phyloP scores from a whole-genome alignment of 495 filamentous ascomycete genomes.

The Achaetomiella virescens region DNA sequence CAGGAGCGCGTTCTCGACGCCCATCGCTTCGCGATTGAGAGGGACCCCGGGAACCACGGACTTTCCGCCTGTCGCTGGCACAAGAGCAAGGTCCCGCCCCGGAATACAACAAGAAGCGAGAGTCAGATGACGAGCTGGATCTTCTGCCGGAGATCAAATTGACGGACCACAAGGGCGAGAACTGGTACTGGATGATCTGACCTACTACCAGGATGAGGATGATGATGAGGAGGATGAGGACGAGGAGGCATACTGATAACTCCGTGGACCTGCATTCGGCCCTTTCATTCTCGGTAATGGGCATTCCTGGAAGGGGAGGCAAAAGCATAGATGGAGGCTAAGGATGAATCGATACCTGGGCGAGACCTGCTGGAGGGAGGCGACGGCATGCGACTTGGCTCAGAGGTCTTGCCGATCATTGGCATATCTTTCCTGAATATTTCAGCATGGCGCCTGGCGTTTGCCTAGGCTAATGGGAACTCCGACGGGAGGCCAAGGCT shows the following conservation, averaged over 20 bases:
- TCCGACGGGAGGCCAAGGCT: too few relatives aligned
- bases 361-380: too few relatives aligned
- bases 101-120: too few relatives aligned
- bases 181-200: conserved; percentile 1
- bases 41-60: not conserved
- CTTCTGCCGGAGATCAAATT: not conserved
- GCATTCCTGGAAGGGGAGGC: too few relatives aligned
- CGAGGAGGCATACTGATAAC: not conserved
- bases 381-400: too few relatives aligned
- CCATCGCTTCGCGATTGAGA: not conserved
- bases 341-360: too few relatives aligned
- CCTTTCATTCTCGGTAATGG: not conserved
- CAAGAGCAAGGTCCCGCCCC: not conserved
- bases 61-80: not conserved
- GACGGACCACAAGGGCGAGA: not conserved
- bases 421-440: too few relatives aligned
- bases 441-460: too few relatives aligned
- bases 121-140: not conserved
- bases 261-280: not conserved
- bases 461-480: too few relatives aligned
- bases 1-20: not conserved
- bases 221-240: not conserved
- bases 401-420: too few relatives aligned
- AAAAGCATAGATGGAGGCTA: too few relatives aligned
- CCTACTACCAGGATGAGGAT: not conserved